phyloP scores from a whole-genome alignment of 495 filamentous ascomycete species.

The Daldinia bambusicola region DNA sequence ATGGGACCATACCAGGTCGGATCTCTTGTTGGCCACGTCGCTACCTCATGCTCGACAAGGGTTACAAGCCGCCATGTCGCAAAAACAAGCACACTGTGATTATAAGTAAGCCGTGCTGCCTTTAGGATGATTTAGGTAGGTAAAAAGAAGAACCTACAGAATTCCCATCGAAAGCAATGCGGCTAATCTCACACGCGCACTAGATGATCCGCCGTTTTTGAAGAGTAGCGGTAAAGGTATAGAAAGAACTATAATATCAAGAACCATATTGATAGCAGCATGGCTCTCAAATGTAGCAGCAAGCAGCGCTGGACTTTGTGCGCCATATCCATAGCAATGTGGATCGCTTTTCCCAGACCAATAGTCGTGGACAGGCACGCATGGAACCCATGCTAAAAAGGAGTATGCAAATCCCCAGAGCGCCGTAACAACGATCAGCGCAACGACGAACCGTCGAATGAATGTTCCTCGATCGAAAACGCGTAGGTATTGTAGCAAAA shows the following conservation, averaged over 20 bases:
- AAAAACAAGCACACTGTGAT: conserved; percentile 47
- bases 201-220: conserved; percentile 25
- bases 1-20: conserved; percentile 51
- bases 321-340: conserved; percentile 48
- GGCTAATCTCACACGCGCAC: conserved; percentile 41
- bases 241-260: conserved; percentile 48
- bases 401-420: conserved; percentile 49
- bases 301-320: conserved; percentile 31
- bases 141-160: conserved; percentile 39
- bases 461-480: conserved; percentile 40
- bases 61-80: conserved; percentile 49
- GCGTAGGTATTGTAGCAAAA: conserved; percentile 52
- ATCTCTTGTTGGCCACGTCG: conserved; percentile 47
- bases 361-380: conserved; percentile 41
- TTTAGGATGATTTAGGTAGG: not conserved
- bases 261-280: conserved; percentile 47
- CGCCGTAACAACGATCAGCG: conserved; percentile 38
- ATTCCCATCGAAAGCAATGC: conserved; percentile 47
- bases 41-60: conserved; percentile 43
- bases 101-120: not conserved
- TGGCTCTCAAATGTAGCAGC: conserved; percentile 49
- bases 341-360: conserved; percentile 30
- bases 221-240: conserved; percentile 51
- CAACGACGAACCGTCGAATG: conserved; percentile 34
- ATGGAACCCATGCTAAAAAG: conserved; percentile 50